Conservation (phyloP, 2,329 filamentous ascomycete species). For the Trichoderma sp. region DNA sequence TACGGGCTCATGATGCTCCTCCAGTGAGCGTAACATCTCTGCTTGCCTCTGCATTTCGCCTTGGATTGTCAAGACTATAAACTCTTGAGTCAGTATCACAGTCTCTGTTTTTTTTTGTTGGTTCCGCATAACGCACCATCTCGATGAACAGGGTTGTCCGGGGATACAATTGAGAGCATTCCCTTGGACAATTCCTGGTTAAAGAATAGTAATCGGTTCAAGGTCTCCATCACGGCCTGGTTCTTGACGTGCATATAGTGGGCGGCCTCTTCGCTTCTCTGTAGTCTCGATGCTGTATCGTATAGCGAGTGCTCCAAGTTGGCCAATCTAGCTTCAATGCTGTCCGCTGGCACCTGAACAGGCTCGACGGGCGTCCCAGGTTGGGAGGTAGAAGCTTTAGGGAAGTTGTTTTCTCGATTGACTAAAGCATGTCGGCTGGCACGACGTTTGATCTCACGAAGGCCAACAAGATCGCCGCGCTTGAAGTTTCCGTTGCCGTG, state of each 20-base stretch:
- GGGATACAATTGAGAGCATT: constrained; percentile 71
- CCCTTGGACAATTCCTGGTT: constrained; percentile 82
- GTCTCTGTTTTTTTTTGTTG: background rate
- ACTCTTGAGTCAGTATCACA: constrained; percentile 4
- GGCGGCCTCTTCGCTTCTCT: constrained; percentile 81
- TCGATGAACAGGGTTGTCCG: constrained; percentile 75
- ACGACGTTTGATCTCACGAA: constrained; percentile 93
- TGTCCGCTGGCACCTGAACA: constrained; percentile 70
- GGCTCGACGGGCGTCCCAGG: constrained; percentile 83
- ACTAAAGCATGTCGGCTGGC: constrained; percentile 92
- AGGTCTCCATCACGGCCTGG: constrained; percentile 77
- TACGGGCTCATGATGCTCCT: constrained; percentile 69
- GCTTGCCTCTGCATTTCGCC: constrained; percentile 62
- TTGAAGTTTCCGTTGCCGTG: constrained; percentile 98
- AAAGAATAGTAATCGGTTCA: constrained; percentile 71
- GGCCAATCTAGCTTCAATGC: constrained; percentile 71
- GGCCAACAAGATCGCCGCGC: constrained; percentile 83
- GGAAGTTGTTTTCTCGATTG: constrained; percentile 82
- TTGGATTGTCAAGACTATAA: constrained; percentile 57
- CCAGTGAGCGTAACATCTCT: constrained; percentile 57
- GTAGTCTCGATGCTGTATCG: constrained; percentile 74
- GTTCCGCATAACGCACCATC: constrained; percentile 63
- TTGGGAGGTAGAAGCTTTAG: constrained; percentile 74
- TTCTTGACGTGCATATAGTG: constrained; percentile 79
- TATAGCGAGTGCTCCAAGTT: constrained; percentile 80